Evolutionary conservation across 805 yeast species (phyloP).

Genomic region (Ascoidea asiatica): DNA sequence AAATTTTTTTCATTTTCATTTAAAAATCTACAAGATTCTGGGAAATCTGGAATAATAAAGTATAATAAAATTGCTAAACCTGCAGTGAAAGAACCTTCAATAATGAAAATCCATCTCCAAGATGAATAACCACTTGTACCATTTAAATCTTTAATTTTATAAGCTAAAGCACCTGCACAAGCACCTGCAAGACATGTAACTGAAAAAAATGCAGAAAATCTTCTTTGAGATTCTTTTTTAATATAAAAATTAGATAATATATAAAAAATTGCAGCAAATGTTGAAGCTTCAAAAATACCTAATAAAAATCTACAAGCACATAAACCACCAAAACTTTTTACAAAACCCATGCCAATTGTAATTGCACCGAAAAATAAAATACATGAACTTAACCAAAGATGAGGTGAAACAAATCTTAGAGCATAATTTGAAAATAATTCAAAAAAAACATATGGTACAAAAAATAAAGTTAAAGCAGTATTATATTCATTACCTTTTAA

Average conservation of each 20-base stretch:
- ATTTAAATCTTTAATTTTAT: slow-evolving; percentile 42
- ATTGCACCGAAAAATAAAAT: slow-evolving; percentile 52
- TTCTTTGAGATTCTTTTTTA: slow-evolving; percentile 50
- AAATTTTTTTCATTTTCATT: slow-evolving; percentile 37
- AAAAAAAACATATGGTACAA: slow-evolving; percentile 54
- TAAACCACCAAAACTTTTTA: slow-evolving; percentile 41
- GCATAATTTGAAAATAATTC: slow-evolving; percentile 54
- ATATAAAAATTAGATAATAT: slow-evolving; percentile 54
- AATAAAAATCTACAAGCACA: slow-evolving; percentile 50
- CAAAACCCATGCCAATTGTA: slow-evolving; percentile 55
- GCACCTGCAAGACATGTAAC: slow-evolving; percentile 69
- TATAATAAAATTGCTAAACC: slow-evolving; percentile 19
- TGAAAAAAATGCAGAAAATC: slow-evolving; percentile 57
- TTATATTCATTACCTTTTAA: slow-evolving; percentile 49
- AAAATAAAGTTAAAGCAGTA: slow-evolving; percentile 53
- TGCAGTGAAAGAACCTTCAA: slow-evolving; percentile 28
- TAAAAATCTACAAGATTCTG: slow-evolving; percentile 51
- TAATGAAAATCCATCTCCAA: slow-evolving; percentile 40
- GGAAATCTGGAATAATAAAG: slow-evolving; percentile 57
- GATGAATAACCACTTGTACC: slow-evolving; percentile 23
- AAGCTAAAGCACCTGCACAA: slow-evolving; percentile 64
- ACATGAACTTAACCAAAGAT: slow-evolving; percentile 45
- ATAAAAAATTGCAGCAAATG: slow-evolving; percentile 67
- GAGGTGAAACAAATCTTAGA: slow-evolving; percentile 48
- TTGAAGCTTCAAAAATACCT: slow-evolving; percentile 58